phyloP scores from a whole-genome alignment of 2,329 filamentous ascomycete genomes.

The Aspergillus sp. region DNA sequence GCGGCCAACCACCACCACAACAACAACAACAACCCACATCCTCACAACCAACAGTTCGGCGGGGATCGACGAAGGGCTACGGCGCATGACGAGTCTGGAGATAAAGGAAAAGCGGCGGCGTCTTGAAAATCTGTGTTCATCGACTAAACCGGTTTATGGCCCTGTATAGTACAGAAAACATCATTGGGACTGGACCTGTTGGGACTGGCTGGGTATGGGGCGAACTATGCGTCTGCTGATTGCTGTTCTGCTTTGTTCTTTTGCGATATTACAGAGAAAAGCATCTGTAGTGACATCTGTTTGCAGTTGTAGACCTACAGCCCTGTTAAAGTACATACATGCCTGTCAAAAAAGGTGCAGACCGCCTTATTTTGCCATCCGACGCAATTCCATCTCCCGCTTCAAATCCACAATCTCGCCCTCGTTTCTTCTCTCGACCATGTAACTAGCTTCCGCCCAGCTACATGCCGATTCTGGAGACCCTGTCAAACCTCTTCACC shows the following conservation, averaged over 20 bases:
- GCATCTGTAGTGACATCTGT: too few species aligned
- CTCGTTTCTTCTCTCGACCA: too few species aligned
- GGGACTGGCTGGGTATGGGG: slow-evolving; percentile 31
- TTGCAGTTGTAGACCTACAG: too few species aligned
- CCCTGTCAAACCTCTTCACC: slow-evolving; percentile 9
- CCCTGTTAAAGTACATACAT: too few species aligned
- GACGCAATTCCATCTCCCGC: too few species aligned
- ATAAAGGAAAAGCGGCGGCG: slow-evolving; percentile 32
- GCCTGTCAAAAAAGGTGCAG: too few species aligned
- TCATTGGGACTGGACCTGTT: slow-evolving; percentile 29
- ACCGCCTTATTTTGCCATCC: too few species aligned
- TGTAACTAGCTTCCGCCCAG: too few species aligned
- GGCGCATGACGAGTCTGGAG: slow-evolving; percentile 35
- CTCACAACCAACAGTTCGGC: slow-evolving; percentile 24
- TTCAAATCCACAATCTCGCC: too few species aligned
- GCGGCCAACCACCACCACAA: slow-evolving; percentile 37
- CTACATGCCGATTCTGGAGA: slow-evolving; percentile 15
- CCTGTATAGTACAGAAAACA: slow-evolving; percentile 31
- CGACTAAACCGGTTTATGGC: slow-evolving; percentile 19
- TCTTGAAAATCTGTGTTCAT: slow-evolving; percentile 22
- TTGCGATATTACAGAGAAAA: slow-evolving; percentile 5
- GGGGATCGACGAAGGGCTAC: slow-evolving; percentile 34
- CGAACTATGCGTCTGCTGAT: slow-evolving; percentile 30
- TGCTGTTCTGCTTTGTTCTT: slow-evolving; percentile 16
- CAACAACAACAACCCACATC: slow-evolving; percentile 45